Evolutionary conservation across 768 basidiomycete species (phyloP).

Genomic region (Lactifluus volemus): DNA sequence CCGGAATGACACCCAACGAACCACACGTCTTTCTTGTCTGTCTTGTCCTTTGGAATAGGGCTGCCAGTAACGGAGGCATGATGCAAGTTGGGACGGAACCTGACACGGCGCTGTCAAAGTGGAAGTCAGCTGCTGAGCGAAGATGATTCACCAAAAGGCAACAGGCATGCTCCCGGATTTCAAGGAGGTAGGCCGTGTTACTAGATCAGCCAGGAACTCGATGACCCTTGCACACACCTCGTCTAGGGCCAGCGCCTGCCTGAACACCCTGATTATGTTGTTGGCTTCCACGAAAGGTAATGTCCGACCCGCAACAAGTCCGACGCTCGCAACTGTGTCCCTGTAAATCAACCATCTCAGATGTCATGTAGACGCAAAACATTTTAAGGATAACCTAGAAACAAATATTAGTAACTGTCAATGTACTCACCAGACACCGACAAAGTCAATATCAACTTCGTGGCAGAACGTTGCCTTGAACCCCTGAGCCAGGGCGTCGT

Average conservation of each 20-base stretch:
- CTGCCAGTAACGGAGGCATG: slow-evolving; percentile 34
- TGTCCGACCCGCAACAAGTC: slow-evolving; percentile 46
- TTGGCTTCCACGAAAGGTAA: slow-evolving; percentile 65
- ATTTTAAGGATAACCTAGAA: neutral
- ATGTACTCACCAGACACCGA: slow-evolving; percentile 61
- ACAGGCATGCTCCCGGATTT: neutral
- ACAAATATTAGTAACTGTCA: neutral
- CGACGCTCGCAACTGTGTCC: slow-evolving; percentile 79
- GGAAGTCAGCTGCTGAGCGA: neutral
- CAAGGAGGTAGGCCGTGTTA: neutral
- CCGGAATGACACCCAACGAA: slow-evolving; percentile 18
- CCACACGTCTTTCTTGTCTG: slow-evolving; percentile 18
- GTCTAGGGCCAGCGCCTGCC: slow-evolving; percentile 72
- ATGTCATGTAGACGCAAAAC: neutral
- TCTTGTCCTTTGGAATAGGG: neutral
- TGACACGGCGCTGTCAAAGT: slow-evolving; percentile 46
- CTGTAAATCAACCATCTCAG: slow-evolving; percentile 24
- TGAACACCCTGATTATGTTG: slow-evolving; percentile 54
- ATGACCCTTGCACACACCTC: slow-evolving; percentile 38
- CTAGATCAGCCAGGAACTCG: neutral
- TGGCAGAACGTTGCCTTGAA: slow-evolving; percentile 70
- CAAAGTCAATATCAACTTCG: slow-evolving; percentile 62
- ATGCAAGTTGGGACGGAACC: slow-evolving; percentile 55
- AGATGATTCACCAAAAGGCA: neutral
- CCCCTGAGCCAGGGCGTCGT: slow-evolving; percentile 42